These are phyloP conservation scores for Papiliotrema nemorosa DNA, from an alignment of 1,284 basidiomycete species.

Conservation along the genomic window DNA sequence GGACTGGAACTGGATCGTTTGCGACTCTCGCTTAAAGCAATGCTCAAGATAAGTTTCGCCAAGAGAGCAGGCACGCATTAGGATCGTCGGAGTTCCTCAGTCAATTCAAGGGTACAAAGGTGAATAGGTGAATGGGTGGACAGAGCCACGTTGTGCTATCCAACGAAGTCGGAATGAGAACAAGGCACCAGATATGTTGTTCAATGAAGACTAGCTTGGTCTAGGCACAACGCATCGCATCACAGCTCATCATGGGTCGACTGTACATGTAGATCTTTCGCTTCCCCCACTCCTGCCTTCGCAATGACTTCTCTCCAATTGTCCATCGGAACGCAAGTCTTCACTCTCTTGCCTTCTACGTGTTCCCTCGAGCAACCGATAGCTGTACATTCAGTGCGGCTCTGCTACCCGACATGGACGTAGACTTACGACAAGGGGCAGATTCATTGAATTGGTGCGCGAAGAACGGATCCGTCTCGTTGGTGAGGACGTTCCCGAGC, in stretches of 20 bases:
- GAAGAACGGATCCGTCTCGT: constrained; percentile 30
- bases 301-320: constrained; percentile 19
- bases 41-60: no score
- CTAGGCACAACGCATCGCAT: no score
- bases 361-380: constrained; percentile 16
- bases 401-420: not conserved
- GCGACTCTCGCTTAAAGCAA: no score
- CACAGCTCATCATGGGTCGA: constrained; percentile 4
- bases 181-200: no score
- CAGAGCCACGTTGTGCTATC: no score
- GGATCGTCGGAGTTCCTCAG: no score
- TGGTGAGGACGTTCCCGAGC: constrained; percentile 27
- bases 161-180: no score
- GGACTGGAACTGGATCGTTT: no score
- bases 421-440: constrained; percentile 23
- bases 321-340: constrained; percentile 17
- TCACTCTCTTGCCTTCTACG: constrained; percentile 16
- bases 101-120: no score
- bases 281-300: constrained; percentile 21
- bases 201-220: no score
- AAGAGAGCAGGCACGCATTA: no score
- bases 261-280: constrained; percentile 3
- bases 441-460: constrained; percentile 28
- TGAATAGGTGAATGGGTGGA: no score
- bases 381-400: constrained; percentile 7